These are phyloP conservation scores for Allium fistulosum DNA, from an alignment of 106 monocot genomes.

Conservation along the genomic window DNA sequence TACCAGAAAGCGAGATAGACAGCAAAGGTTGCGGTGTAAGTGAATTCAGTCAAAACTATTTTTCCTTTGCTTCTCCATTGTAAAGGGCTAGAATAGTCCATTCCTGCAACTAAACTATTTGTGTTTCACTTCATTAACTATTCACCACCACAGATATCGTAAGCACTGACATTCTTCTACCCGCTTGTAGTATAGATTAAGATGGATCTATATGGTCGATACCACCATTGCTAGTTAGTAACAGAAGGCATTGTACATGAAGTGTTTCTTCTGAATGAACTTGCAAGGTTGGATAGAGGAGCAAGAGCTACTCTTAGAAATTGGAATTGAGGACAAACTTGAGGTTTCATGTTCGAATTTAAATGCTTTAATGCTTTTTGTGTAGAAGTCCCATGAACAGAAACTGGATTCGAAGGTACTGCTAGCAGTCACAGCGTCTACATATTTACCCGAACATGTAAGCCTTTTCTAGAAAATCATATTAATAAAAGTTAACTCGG, in stretches of 20 bases:
- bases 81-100: too few species aligned
- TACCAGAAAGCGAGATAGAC: slow-evolving; percentile 45
- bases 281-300: too few species aligned
- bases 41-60: slow-evolving; percentile 81
- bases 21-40: slow-evolving; percentile 63
- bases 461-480: too few species aligned
- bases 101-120: too few species aligned
- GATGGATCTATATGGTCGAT: slow-evolving; percentile 85
- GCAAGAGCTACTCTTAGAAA: slow-evolving; percentile 25
- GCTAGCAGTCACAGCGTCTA: slow-evolving; percentile 86
- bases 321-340: slow-evolving; percentile 16
- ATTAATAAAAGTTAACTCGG: too few species aligned
- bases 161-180: slow-evolving; percentile 43
- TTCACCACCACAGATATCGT: slow-evolving; percentile 95
- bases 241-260: too few species aligned
- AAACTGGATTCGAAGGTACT: slow-evolving; percentile 66
- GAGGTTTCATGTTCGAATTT: slow-evolving; percentile 34
- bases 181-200: slow-evolving; percentile 46
- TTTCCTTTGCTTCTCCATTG: too few species aligned
- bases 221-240: slow-evolving; percentile 70
- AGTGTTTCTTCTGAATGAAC: too few species aligned
- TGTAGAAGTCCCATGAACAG: slow-evolving; percentile 95
- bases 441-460: slow-evolving; percentile 84
- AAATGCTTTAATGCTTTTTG: slow-evolving; percentile 48
- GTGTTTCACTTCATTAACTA: too few species aligned